These are phyloP conservation scores for Ophiocordyceps australis DNA, from an alignment of 2,329 filamentous ascomycete genomes.

Conservation along the genomic window DNA sequence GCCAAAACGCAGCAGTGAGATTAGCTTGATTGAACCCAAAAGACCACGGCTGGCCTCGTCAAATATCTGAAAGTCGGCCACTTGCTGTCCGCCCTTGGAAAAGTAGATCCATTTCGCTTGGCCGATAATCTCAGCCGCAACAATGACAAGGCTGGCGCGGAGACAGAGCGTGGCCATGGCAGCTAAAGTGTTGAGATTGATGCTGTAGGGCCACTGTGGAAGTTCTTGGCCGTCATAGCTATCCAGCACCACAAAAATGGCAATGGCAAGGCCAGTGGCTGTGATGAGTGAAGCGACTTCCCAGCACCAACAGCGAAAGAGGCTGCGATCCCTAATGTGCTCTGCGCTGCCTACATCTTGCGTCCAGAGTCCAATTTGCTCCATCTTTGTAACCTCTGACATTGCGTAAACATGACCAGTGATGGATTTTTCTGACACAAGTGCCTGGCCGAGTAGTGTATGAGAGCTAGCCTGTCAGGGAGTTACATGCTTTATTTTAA, in stretches of 20 bases:
- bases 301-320: neutral
- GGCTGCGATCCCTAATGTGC: no score
- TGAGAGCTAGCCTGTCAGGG: no score
- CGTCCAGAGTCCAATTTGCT: no score
- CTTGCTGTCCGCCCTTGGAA: constrained; percentile 7
- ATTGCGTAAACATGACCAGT: no score
- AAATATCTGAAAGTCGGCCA: constrained; percentile 11
- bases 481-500: no score
- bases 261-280: neutral
- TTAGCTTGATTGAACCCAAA: constrained; percentile 9
- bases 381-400: no score
- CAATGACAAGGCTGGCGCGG: constrained; percentile 8
- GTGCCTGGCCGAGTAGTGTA: no score
- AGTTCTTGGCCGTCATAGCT: neutral
- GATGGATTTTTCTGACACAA: no score
- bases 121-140: constrained; percentile 11
- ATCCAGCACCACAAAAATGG: neutral
- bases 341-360: no score
- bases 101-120: constrained; percentile 15
- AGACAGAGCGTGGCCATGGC: neutral
- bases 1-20: constrained; percentile 1
- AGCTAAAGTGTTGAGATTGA: neutral
- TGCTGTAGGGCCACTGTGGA: neutral
- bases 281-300: neutral
- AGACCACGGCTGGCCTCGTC: constrained; percentile 12